Base-by-base conservation (phyloP, 495 filamentous ascomycete species). In the Penicillium verhagenii region DNA sequence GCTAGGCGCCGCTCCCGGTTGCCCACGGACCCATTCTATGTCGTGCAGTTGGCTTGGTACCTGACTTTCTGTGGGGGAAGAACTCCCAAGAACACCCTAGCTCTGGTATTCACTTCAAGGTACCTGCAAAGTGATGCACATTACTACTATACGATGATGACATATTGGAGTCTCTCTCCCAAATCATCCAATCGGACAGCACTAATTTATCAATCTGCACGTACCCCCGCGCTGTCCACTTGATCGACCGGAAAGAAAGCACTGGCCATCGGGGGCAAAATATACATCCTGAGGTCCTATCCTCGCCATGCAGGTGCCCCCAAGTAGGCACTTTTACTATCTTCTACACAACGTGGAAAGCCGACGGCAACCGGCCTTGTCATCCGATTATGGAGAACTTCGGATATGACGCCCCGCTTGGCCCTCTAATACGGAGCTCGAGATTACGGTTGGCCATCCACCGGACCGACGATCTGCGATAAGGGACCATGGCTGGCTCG, bases 11-110 rank as follows among this genome's bases (percentile, higher is more conserved):
- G 35, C 19, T 42, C 39, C 21, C 42, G 42, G 42, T 45, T 28
- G 23, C 14, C 40, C 52, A 59, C 52, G 52, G 57, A 52, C 42
- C 20, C n/a, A n/a, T n/a, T 45, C 25, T 21, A 28, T 53, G 50
- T 46, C 50, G 21, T 53, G 40, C 50, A 45, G 35, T 51, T 38
- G 13, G 33, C 48, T 43, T 37, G 45, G 57, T 59, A 47, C 52
- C 59, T 62, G 59, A 47, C 40, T 24, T 44, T 18, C 29, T 51
- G 49, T 43, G 49, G 37, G 37, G 49, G 16, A 14, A 16, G 8
- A 21, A 45, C n/a, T n/a, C n/a, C n/a, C n/a, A n/a, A n/a, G n/a
- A n/a, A n/a, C n/a, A 21, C 10, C 23, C 18, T 20, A 21, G 38
- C 14, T 39, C 37, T 39, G 37, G 13, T n/a, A 19, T 19, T 1